Evolutionary conservation across 78 protist species (phyloP), one percentile per base, ranked within the genome.

Genomic region (Abeoforma whisleri): DNA sequence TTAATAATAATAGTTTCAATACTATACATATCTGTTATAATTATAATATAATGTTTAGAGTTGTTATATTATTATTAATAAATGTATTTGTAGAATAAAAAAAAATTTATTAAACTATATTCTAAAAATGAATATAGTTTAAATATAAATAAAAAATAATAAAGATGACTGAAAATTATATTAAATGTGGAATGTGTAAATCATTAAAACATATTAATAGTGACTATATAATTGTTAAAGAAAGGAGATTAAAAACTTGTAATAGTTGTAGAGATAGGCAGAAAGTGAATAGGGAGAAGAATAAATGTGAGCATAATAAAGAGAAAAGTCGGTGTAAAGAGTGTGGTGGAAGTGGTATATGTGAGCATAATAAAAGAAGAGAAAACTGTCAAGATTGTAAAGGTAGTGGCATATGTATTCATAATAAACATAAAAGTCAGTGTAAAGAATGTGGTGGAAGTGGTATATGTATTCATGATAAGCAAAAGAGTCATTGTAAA

Each of bases 391-490:
- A 34, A 34, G 76, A 72, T 34, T 72, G 76, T 35, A 12, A 12
- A 16, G 76, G 37, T 16, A 72, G 76, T 35, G 35, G 35, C 76
- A 48, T 19, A 48, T 48, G 62, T 48, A 5, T 12, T 48, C 62
- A 48, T 48, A 48, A 48, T 48, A 48, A 48, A 48, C 62, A 12
- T 19, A 48, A 48, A 48, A 12, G 62, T 48, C 35, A 35, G 37
- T 72, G 76, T 35, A 72, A 72, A 12, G 76, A 72, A 35, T 72
- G 76, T 35, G 76, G 76, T 72, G 76, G 76, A 16, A 72, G 12
- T 35, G 28, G 12, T 16, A 72, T 72, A 34, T 72, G 76, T 12
- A 12, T 19, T 19, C 76, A 72, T 72, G 12, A 35, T 35, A 72
- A 12, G 12, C 2, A 19, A 35, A 72, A 72, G 12, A 2, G 12